Evolutionary conservation across 73 alveolate species (phyloP).

Genomic region (Paramecium octaurelia): DNA sequence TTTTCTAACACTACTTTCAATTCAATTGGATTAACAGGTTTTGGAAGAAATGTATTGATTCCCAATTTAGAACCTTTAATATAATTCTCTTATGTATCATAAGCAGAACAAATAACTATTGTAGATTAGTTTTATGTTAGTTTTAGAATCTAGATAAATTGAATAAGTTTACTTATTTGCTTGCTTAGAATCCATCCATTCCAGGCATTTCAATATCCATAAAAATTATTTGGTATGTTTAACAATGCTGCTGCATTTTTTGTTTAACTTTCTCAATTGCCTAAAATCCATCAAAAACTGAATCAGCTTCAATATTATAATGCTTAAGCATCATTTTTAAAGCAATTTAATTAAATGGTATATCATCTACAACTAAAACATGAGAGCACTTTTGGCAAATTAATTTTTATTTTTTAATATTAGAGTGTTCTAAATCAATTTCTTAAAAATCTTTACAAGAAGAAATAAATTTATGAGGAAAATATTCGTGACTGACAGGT

Average conservation of each 20-base stretch:
- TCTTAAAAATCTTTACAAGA: neutral
- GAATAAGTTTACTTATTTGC: neutral
- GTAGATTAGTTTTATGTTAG: neutral
- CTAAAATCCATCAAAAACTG: slow-evolving; percentile 19
- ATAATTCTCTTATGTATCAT: neutral
- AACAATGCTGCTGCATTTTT: neutral
- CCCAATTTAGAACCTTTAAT: neutral
- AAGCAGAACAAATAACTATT: neutral
- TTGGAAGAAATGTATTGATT: neutral
- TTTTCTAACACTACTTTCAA: neutral
- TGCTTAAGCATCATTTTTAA: neutral
- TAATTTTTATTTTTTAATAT: neutral
- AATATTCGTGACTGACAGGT: neutral
- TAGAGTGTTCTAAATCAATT: neutral
- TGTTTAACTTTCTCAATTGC: neutral
- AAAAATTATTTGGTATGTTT: neutral
- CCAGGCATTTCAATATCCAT: slow-evolving; percentile 53
- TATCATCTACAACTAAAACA: slow-evolving; percentile 25
- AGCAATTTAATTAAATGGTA: slow-evolving; percentile 26
- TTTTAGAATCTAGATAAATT: neutral
- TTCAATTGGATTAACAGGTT: neutral
- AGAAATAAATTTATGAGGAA: neutral
- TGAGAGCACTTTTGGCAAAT: neutral
- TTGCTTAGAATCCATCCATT: slow-evolving; percentile 26
- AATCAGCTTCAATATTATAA: neutral